Conservation (phyloP, 805 yeast species). For the Metschnikowia matae region DNA sequence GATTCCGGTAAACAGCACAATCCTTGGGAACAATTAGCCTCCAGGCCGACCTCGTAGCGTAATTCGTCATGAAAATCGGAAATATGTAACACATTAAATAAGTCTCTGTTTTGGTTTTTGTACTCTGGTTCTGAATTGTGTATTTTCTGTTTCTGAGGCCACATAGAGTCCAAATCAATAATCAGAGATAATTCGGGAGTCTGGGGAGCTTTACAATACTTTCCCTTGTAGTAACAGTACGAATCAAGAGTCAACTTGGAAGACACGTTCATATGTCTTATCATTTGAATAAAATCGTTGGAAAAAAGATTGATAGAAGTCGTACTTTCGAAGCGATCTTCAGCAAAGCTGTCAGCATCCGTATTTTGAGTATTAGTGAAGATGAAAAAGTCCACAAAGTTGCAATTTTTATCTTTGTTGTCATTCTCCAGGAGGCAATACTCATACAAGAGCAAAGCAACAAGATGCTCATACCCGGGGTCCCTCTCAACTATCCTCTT, state of each 20-base stretch:
- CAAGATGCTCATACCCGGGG: constrained; percentile 33
- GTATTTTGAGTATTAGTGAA: constrained; percentile 28
- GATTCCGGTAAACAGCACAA: constrained; percentile 62
- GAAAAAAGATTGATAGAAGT: constrained; percentile 33
- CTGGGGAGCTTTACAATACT: constrained; percentile 47
- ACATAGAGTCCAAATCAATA: constrained; percentile 28
- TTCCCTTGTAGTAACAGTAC: constrained; percentile 50
- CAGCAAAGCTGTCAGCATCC: constrained; percentile 15
- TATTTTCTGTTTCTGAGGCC: constrained; percentile 33
- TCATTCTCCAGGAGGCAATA: constrained; percentile 30
- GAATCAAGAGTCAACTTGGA: constrained; percentile 40
- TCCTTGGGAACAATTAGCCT: constrained; percentile 51
- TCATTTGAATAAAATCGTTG: constrained; percentile 37
- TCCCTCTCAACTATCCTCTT: constrained; percentile 22
- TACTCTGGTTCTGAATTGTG: constrained; percentile 29
- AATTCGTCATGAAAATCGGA: constrained; percentile 64
- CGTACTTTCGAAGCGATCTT: constrained; percentile 23
- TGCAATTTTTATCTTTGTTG: constrained; percentile 28
- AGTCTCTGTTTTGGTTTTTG: constrained; percentile 24
- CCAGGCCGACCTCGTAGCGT: constrained; percentile 51
- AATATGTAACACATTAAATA: constrained; percentile 60
- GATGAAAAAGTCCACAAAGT: constrained; percentile 35
- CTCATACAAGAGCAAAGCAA: constrained; percentile 33
- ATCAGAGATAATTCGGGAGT: constrained; percentile 46
- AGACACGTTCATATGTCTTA: constrained; percentile 33